Percentiles rank a stretch among this genome's conserved stretches.
Conservation (phyloP, 2,329 filamentous ascomycete species). For the Akanthomyces dipterigenus region DNA sequence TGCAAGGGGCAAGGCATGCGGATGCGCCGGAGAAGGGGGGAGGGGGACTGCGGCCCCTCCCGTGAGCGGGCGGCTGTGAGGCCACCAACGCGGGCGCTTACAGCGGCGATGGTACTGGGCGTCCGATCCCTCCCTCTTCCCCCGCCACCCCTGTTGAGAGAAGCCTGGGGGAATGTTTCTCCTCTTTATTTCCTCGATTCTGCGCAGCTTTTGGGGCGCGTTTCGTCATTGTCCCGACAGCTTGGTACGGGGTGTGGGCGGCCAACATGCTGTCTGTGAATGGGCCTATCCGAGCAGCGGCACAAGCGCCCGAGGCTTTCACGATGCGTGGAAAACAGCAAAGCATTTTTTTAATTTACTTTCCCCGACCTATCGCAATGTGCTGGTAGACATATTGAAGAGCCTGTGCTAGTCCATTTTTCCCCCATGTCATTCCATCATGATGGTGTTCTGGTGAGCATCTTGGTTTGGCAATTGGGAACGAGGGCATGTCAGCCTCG, state of each 20-base stretch:
- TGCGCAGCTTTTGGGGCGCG: neutral
- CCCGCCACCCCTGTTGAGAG: neutral
- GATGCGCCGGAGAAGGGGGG: neutral
- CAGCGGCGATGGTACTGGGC: neutral
- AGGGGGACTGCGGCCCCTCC: neutral
- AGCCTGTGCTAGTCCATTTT: neutral
- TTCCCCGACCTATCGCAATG: neutral
- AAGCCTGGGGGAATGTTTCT: neutral
- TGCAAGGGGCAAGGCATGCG: conserved; percentile 1
- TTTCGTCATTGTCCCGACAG: conserved; percentile 10
- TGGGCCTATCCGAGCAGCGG: neutral
- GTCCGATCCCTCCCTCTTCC: neutral
- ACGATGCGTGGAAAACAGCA: neutral
- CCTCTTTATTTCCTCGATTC: neutral
- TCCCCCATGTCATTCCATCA: too few species aligned
- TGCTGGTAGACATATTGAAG: too few species aligned
- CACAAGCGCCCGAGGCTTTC: neutral
- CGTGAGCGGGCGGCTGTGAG: conserved; percentile 2
- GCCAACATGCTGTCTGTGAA: neutral
- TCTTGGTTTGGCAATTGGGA: neutral
- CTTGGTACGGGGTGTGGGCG: neutral
- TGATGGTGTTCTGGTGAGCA: too few species aligned
- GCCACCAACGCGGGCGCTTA: neutral
- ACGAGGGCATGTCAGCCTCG: neutral
- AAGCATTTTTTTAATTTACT: neutral